Base-by-base conservation (phyloP, 805 yeast genomes). In the Suhomyces xylopsoci region DNA sequence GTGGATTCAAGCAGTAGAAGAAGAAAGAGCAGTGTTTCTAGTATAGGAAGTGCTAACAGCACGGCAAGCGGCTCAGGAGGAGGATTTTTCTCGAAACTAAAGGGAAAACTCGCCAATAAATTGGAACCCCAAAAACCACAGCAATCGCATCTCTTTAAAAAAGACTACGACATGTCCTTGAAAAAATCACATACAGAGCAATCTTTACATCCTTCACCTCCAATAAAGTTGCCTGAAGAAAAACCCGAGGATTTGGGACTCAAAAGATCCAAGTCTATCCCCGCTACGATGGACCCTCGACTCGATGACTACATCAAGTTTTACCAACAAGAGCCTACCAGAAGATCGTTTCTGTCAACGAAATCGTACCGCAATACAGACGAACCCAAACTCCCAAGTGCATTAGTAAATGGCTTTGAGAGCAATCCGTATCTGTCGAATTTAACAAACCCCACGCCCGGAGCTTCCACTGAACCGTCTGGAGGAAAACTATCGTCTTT, bases 11-110 rank as follows among this genome's bases (percentile, higher is more conserved):
- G 44, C 14, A 15, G 50, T 19, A 20, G 50, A 9, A 51, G 54
- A 32, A 49, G 66, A 32, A 54, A 58, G 26, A 58, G 63, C 30
- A 60, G 69, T 43, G 50, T 58, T 5, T 55, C 62, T 28, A 55
- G 61, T 51, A 47, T 58, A 12, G 58, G 60, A 25, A 60, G 64
- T 15, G 51, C 22, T 20, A 59, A 59, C n/a, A 51, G 60, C 17
- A 45, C 57, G 12, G 52, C 62, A 7, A 56, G 59, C 43, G 55
- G 51, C 17, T 55, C 54, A 15, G 54, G 59, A 45, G 44, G 51
- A n/a, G 71, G 72, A 0, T 66, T 73, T 36, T 71, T 74, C 52
- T 65, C 74, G 41, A 73, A 71, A 52, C 55, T 73, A 25, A 74
- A 73, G 55, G 71, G 64, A 14, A 70, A 67, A 53, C 41, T 53